Percentiles rank a stretch among this genome's conserved stretches.
Evolutionary conservation across 108 stramenopile genomes (phyloP).

Genomic region (Cyclotella kingstonii): DNA sequence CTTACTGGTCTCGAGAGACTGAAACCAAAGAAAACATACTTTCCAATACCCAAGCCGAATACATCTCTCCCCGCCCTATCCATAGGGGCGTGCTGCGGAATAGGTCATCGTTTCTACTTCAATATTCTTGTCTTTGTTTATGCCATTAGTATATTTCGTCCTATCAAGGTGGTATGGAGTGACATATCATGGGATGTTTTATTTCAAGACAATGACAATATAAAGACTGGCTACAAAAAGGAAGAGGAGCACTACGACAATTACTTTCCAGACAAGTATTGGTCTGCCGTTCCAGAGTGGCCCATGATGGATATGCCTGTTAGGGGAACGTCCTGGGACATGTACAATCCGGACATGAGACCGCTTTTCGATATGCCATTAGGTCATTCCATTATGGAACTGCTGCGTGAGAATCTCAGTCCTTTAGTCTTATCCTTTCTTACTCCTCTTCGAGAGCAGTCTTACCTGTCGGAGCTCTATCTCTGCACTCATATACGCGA

Average conservation of each 20-base stretch:
- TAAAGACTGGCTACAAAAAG: background rate
- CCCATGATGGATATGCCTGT: background rate
- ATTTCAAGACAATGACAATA: slow-evolving; percentile 14
- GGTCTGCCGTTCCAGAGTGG: background rate
- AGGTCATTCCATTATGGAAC: slow-evolving; percentile 16
- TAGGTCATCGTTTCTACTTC: slow-evolving; percentile 24
- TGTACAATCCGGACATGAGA: background rate
- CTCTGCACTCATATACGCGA: slow-evolving; percentile 22
- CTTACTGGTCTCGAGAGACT: no score
- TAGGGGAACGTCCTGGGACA: background rate
- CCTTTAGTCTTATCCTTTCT: slow-evolving; percentile 17
- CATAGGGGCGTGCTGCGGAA: slow-evolving; percentile 31
- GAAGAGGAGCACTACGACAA: slow-evolving; percentile 18
- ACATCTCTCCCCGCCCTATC: slow-evolving; percentile 7
- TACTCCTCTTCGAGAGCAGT: slow-evolving; percentile 14
- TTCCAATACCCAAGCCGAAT: no score
- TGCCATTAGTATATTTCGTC: slow-evolving; percentile 10
- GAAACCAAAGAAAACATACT: no score
- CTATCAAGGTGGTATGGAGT: slow-evolving; percentile 6
- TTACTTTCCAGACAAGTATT: slow-evolving; percentile 4
- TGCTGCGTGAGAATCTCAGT: slow-evolving; percentile 5
- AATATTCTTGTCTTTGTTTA: slow-evolving; percentile 14
- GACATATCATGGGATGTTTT: slow-evolving; percentile 16
- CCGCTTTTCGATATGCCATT: slow-evolving; percentile 18
- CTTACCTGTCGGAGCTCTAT: slow-evolving; percentile 6